Conservation (phyloP, 1,139 yeast species). For the Nakaseomyces kungkrabaensis region DNA sequence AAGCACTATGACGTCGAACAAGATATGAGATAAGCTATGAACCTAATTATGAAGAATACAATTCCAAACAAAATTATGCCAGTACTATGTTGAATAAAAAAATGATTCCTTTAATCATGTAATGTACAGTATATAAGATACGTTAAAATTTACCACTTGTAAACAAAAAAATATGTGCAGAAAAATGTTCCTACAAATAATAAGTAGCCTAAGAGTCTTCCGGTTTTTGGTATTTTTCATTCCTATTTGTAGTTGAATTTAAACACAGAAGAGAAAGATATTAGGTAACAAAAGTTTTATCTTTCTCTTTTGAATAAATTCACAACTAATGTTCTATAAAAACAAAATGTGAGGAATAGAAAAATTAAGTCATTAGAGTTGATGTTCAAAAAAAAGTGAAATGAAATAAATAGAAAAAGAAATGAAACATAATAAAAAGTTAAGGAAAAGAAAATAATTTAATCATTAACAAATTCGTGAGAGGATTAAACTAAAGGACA, state of each 20-base stretch:
- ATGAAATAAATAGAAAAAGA: not conserved
- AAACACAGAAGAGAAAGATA: not conserved
- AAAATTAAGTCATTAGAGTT: not conserved
- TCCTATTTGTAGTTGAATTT: not conserved
- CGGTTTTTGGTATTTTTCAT: not conserved
- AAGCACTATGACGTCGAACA: not conserved
- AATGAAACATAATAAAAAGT: not conserved
- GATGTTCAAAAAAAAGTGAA: not conserved
- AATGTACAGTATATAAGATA: not conserved
- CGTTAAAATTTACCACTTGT: not conserved
- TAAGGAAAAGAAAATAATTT: not conserved
- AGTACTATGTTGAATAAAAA: not conserved
- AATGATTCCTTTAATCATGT: not conserved
- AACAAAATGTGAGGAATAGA: not conserved
- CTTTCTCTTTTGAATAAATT: not conserved
- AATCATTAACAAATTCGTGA: not conserved
- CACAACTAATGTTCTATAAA: not conserved
- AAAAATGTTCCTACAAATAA: not conserved
- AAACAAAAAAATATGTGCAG: not conserved
- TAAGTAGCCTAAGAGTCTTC: not conserved
- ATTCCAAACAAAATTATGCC: too few relatives aligned
- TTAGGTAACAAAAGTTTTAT: not conserved
- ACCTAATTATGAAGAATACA: too few relatives aligned
- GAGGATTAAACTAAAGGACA: constrained; percentile 9
- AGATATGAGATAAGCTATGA: not conserved